Evolutionary conservation across 129 eudicot species (phyloP), one percentile per base, ranked within the genome.

Genomic region (Glebionis coronaria): DNA sequence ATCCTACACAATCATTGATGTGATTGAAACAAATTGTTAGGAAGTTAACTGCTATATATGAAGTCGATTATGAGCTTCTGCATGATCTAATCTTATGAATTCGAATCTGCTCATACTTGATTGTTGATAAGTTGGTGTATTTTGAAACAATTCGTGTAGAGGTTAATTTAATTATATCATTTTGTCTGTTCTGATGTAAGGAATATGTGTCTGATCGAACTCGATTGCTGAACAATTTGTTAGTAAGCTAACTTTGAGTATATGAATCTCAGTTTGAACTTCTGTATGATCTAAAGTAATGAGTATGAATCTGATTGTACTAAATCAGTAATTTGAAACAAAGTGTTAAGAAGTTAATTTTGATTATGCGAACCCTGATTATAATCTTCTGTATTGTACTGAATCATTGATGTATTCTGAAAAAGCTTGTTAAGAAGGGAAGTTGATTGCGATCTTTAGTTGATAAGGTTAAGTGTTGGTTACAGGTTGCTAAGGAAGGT

Each of bases 401-500:
- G 15, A 38, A 21, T 56, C 47, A 11, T 28, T 13, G 56, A 12
- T 65, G 44, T 27, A 19, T 38, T 28, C 5, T 35, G 9, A 5
- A 35, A 35, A 35, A 35, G 6, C 40, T 35, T 35, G 82, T 81
- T 52, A 16, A 16, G 46, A 45, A 52, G 13, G 44, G 25, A 16
- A 21, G 23, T 1, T 52, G 20, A 18, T 7, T 7, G 5, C 8
- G 57, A 52, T 52, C 11, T 35, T 35, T 35, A 35, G 40, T 35
- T 35, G 40, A 29, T 65, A 69, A 44, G 28, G 21, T n/a, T 44
- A 8, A n/a, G 65, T 25, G 44, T 23, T 73, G 60, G 29, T 54
- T 54, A 54, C n/a, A 3, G 65, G 60, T 10, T 54, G 29, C 21
- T 20, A 54, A 20, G 60, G 79, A 61, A 38, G 65, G 25, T 23